Evolutionary conservation across 306 rosid genomes (phyloP), one percentile per base, ranked within the genome.

Genomic region (Ormosia emarginata): DNA sequence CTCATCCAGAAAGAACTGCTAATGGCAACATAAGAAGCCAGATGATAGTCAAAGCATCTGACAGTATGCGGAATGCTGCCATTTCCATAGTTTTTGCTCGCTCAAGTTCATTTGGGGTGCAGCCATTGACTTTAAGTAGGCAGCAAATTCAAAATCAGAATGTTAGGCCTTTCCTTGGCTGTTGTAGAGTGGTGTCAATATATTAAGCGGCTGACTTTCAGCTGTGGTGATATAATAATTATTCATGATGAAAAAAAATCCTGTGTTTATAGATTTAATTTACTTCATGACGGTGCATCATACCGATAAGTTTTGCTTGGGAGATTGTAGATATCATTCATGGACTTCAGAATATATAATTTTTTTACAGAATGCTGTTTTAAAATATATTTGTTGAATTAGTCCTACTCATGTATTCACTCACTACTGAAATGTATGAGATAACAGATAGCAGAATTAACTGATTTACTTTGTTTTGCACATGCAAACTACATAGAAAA

Each of bases 111-210:
- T 83, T 87, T 32, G 71, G 89, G 55, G 81, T 82, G 62, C 87
- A 86, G 41, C 85, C 96, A 24, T 6, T 79, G 84, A 85, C 80
- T 46, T 39, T 83, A 36, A 89, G 87, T 77, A 78, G 86, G 79
- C 87, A 61, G 86, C 92, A 84, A 67, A 74, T 74, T 77, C 90
- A 71, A 37, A 81, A 82, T 78, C 87, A 74, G 80, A 43, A 85
- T 73, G 82, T 87, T 62, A 81, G 87, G 85, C 90, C 89, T 50
- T 79, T 55, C 74, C 83, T 82, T 80, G 80, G 85, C 58, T 64
- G 89, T 75, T 85, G 92, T 68, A 83, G 80, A 82, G 67, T 81
- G 85, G 86, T 90, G 84, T 82, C 88, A 43, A 88, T 92, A 77
- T 81, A 58, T 63, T 90, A 80, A 84, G 85, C 86, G 77, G 67